Percentiles rank a stretch among this genome's conserved stretches.
phyloP scores from a whole-genome alignment of 192 early-diverging fungal genomes.

The Spinellus fusiger region DNA sequence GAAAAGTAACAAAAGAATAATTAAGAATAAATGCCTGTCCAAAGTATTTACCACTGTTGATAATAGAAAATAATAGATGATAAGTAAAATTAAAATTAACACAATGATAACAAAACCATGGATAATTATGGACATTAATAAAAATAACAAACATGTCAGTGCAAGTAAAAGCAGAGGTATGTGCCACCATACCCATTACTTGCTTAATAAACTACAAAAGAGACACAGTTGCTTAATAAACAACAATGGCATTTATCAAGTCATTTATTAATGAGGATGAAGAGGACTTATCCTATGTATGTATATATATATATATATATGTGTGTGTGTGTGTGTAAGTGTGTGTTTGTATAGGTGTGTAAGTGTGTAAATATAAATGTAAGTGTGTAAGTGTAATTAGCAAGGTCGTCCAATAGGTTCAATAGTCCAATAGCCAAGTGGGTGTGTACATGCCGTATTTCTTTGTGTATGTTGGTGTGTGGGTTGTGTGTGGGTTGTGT shows the following conservation, averaged over 20 bases:
- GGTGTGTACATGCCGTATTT: background rate
- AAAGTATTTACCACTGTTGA: no score
- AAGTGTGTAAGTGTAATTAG: background rate
- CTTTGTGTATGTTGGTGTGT: background rate
- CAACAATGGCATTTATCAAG: background rate
- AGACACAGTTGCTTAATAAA: background rate
- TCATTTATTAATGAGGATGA: background rate
- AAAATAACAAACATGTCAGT: no score
- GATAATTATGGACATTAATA: no score
- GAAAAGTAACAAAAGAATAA: no score
- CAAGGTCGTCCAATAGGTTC: background rate
- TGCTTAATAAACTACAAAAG: no score
- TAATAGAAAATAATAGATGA: no score
- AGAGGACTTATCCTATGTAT: background rate
- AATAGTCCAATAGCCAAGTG: background rate
- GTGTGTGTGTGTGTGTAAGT: background rate
- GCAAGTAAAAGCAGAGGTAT: no score
- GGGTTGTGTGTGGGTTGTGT: background rate
- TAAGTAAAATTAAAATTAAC: no score
- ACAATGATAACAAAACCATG: no score
- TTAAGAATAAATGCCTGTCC: no score
- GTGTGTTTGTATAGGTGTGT: no score
- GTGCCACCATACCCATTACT: background rate
- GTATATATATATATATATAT: background rate
- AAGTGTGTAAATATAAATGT: background rate